A percentile compares a stretch with the other conserved stretches of the same genome.
These are phyloP conservation scores for Pseudonectria foliicola DNA, from an alignment of 2,329 filamentous ascomycete genomes.

Conservation along the genomic window DNA sequence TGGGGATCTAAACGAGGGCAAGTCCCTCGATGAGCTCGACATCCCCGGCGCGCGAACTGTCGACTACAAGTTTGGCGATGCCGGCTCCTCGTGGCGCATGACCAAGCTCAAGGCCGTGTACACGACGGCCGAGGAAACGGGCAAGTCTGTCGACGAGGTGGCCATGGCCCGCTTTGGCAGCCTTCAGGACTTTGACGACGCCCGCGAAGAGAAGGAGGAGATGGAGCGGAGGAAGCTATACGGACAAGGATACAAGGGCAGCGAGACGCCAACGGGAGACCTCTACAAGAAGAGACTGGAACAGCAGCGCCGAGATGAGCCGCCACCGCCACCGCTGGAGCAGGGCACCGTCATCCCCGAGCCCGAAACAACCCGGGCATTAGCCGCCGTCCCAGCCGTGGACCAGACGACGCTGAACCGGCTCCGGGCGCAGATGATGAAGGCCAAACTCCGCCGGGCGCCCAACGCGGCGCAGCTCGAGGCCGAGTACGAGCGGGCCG, in stretches of 20 bases:
- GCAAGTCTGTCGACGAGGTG: slow-evolving; percentile 69
- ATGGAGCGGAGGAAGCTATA: slow-evolving; percentile 76
- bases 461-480: slow-evolving; percentile 72
- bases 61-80: slow-evolving; percentile 80
- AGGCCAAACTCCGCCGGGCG: slow-evolving; percentile 76
- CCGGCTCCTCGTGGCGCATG: slow-evolving; percentile 92
- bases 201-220: slow-evolving; percentile 87
- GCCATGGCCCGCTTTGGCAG: slow-evolving; percentile 76
- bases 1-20: slow-evolving; percentile 53
- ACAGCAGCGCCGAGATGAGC: slow-evolving; percentile 38
- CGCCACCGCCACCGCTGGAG: slow-evolving; percentile 21
- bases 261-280: slow-evolving; percentile 82
- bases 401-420: slow-evolving; percentile 81
- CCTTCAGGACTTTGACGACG: slow-evolving; percentile 81
- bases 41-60: slow-evolving; percentile 49
- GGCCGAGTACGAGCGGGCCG: slow-evolving; percentile 72
- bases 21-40: slow-evolving; percentile 11
- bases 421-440: slow-evolving; percentile 91
- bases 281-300: slow-evolving; percentile 71
- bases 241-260: slow-evolving; percentile 75
- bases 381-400: slow-evolving; percentile 33
- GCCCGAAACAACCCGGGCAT: slow-evolving; percentile 17
- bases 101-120: slow-evolving; percentile 86
- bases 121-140: slow-evolving; percentile 65
- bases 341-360: slow-evolving; percentile 55